These are phyloP conservation scores for Symbiodinium natans DNA, from an alignment of 73 alveolate genomes.

Conservation along the genomic window DNA sequence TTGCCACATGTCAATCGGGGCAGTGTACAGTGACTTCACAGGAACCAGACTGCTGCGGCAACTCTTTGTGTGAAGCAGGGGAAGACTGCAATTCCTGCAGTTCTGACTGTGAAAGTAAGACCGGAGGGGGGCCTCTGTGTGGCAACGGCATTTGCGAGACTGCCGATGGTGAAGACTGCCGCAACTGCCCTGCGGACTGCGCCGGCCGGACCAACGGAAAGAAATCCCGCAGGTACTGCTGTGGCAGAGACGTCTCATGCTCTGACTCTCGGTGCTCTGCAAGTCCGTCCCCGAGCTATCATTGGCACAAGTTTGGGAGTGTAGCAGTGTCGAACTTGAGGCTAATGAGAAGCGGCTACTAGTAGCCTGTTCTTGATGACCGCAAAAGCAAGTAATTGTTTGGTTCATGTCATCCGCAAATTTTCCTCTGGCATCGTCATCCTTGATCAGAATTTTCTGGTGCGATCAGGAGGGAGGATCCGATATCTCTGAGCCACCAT, in stretches of 20 bases:
- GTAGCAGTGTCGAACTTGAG: too few species aligned
- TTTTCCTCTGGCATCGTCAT: too few species aligned
- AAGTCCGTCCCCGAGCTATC: not conserved
- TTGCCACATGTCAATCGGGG: not conserved
- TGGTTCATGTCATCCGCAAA: too few species aligned
- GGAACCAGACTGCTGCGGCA: not conserved
- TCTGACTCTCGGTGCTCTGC: not conserved
- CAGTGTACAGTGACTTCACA: not conserved
- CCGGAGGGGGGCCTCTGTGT: not conserved
- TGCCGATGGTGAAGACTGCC: not conserved
- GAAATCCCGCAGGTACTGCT: not conserved
- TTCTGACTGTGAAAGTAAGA: not conserved
- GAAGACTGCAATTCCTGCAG: not conserved
- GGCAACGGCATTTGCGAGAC: not conserved
- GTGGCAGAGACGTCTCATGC: not conserved
- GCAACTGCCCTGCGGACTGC: slow-evolving; percentile 5
- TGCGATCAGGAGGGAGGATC: too few species aligned
- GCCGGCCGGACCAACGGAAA: not conserved
- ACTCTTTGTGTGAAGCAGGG: not conserved
- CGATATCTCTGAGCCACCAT: too few species aligned
- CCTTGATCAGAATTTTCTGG: too few species aligned
- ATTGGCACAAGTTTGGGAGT: too few species aligned
- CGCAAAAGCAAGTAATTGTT: too few species aligned
- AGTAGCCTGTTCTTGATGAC: too few species aligned
- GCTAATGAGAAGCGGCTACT: too few species aligned